Evolutionary conservation across 768 basidiomycete genomes (phyloP), one percentile per base, ranked within the genome.

Genomic region (Tephrocybe sp.): DNA sequence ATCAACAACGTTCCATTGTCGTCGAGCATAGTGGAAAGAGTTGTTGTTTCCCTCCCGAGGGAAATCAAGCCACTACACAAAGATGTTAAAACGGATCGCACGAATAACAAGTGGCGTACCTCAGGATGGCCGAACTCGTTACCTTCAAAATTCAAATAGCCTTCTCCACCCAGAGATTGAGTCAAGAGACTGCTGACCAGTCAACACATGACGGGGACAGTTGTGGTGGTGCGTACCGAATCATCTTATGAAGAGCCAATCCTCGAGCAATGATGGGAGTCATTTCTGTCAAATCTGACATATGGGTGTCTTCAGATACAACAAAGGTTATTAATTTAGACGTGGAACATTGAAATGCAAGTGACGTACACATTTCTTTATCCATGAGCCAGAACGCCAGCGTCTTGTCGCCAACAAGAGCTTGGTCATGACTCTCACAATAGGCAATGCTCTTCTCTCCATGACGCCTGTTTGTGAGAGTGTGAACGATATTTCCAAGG

Each of bases 301-400:
- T 98, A 68, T 94, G 78, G 3, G 92, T 92, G 67, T 95, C 91
- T 38, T 3, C 93, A 29, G 27, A 5, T 29, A 5, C 27, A 29
- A 5, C 27, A 29, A 29, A 29, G 27, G 11, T n/a, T n/a, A n/a
- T n/a, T n/a, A n/a, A n/a, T n/a, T n/a, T 30, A 30, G 29, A 6
- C 7, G 29, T 12, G 12, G 12, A 30, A 6, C 29, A 15, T n/a
- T 15, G 34, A n/a, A 38, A 3, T 47, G 52, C 40, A 45, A 40
- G 41, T 16, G 27, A 74, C 83, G 59, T 76, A 94, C 94, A 97
- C 97, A 99, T 99, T 69, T 98, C 97, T 70, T 95, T 95, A 69
- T 99, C 97, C 97, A 99, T 99, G 50, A 98, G 69, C 97, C 97
- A 99, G 70, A 99, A 99, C 3, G 97, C 97, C 38, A 99, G 62